Percentiles rank a stretch among this genome's conserved stretches.
Evolutionary conservation across 768 basidiomycete genomes (phyloP).

Genomic region (Arthromyces matolae): DNA sequence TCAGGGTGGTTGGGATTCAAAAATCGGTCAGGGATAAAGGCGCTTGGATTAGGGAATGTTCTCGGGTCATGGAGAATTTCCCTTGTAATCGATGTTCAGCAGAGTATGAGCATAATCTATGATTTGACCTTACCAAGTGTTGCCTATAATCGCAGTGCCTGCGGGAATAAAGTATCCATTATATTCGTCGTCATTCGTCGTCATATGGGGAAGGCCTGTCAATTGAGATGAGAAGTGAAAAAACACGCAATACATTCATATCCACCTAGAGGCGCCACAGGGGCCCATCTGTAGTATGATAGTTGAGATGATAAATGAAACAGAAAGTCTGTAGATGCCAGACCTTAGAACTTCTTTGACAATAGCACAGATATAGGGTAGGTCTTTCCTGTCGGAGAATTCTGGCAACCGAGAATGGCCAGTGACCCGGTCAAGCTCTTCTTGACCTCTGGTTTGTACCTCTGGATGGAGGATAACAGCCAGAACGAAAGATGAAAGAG

Average conservation of each 20-base stretch:
- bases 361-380: slow-evolving; percentile 42
- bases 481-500: slow-evolving; percentile 32
- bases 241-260: neutral
- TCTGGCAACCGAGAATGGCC: slow-evolving; percentile 27
- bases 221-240: neutral
- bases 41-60: slow-evolving; percentile 41
- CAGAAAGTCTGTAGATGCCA: neutral
- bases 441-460: slow-evolving; percentile 27
- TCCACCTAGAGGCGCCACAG: slow-evolving; percentile 28
- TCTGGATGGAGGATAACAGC: slow-evolving; percentile 35
- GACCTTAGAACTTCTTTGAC: slow-evolving; percentile 36
- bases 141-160: slow-evolving; percentile 40
- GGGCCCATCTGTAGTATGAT: slow-evolving; percentile 24
- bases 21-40: slow-evolving; percentile 50
- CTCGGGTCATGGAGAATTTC: slow-evolving; percentile 47
- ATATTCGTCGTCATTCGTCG: slow-evolving; percentile 39
- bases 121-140: slow-evolving; percentile 32
- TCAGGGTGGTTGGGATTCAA: slow-evolving; percentile 19
- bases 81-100: slow-evolving; percentile 26
- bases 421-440: slow-evolving; percentile 29
- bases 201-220: slow-evolving; percentile 35
- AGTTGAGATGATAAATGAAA: neutral
- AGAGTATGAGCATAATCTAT: neutral
- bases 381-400: slow-evolving; percentile 22
- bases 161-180: slow-evolving; percentile 41